These are phyloP conservation scores for Tothia fuscella DNA, from an alignment of 2,329 filamentous ascomycete genomes.

Conservation along the genomic window DNA sequence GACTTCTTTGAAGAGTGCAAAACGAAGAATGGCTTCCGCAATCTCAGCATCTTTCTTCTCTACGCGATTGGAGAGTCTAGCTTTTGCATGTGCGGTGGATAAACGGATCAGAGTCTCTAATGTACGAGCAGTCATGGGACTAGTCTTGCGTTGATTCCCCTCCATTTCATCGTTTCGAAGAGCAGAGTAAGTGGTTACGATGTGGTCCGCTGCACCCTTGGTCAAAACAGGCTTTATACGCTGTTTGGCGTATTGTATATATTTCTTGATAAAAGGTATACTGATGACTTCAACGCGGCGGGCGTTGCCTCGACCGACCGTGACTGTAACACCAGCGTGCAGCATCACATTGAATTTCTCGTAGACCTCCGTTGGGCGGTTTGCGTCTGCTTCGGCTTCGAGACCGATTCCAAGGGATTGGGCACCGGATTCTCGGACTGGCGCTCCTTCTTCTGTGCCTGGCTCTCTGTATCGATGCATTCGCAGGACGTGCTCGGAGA, in stretches of 20 bases:
- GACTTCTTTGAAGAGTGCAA: slow-evolving; percentile 95
- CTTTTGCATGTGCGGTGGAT: slow-evolving; percentile 89
- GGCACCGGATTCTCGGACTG: slow-evolving; percentile 74
- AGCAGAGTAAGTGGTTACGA: slow-evolving; percentile 81
- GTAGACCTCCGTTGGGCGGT: slow-evolving; percentile 73
- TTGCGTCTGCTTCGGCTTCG: slow-evolving; percentile 60
- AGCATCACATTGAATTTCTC: slow-evolving; percentile 96
- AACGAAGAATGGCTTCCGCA: slow-evolving; percentile 81
- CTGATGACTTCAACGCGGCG: slow-evolving; percentile 80
- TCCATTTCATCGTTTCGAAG: slow-evolving; percentile 93
- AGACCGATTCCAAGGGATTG: slow-evolving; percentile 82
- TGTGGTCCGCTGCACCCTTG: slow-evolving; percentile 82
- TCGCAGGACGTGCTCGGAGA: slow-evolving; percentile 91
- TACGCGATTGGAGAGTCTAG: slow-evolving; percentile 74
- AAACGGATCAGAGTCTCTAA: slow-evolving; percentile 97
- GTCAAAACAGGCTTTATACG: slow-evolving; percentile 83
- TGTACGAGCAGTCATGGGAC: slow-evolving; percentile 91
- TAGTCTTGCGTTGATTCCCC: slow-evolving; percentile 84
- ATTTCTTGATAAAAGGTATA: slow-evolving; percentile 98
- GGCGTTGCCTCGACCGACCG: slow-evolving; percentile 58
- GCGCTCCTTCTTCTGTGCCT: slow-evolving; percentile 85
- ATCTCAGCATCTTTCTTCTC: slow-evolving; percentile 81
- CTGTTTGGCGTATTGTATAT: slow-evolving; percentile 94
- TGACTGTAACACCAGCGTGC: slow-evolving; percentile 76
- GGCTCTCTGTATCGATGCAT: slow-evolving; percentile 95